Percentiles rank a stretch among this genome's conserved stretches.
phyloP scores from a whole-genome alignment of 257 asterid genomes.

The Plantago major region DNA sequence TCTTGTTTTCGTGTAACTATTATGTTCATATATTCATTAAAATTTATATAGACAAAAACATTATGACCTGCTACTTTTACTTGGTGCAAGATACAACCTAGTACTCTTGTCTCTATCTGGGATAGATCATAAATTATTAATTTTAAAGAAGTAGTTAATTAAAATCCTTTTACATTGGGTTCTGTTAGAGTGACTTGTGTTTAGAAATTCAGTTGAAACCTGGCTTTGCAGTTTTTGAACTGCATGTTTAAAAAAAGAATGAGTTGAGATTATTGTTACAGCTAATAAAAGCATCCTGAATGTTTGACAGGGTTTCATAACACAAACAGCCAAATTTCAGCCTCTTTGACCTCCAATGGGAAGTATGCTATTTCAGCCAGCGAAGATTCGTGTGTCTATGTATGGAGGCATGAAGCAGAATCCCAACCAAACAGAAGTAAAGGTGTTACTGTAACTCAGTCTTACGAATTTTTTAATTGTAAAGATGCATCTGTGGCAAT shows the following conservation, averaged over 20 bases:
- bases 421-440: constrained; percentile 74
- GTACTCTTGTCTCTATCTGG: too few relatives aligned
- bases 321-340: constrained; percentile 88
- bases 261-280: background rate
- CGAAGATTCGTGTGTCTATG: constrained; percentile 85
- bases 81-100: too few relatives aligned
- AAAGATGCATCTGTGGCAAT: constrained; percentile 90
- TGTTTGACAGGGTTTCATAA: constrained; percentile 72
- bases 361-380: constrained; percentile 85
- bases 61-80: too few relatives aligned
- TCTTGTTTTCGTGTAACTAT: background rate
- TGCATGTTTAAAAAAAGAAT: too few relatives aligned
- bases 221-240: too few relatives aligned
- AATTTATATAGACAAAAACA: too few relatives aligned
- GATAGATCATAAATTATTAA: too few relatives aligned
- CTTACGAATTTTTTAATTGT: constrained; percentile 84
- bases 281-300: constrained; percentile 16
- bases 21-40: background rate
- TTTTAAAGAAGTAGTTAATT: too few relatives aligned
- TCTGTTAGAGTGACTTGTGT: too few relatives aligned
- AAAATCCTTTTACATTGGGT: too few relatives aligned
- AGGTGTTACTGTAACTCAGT: constrained; percentile 66
- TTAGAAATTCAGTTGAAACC: too few relatives aligned
- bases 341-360: constrained; percentile 79
- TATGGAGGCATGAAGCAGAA: constrained; percentile 89